phyloP scores from a whole-genome alignment of 352 stramenopile species.

The Phytophthora fragariae region DNA sequence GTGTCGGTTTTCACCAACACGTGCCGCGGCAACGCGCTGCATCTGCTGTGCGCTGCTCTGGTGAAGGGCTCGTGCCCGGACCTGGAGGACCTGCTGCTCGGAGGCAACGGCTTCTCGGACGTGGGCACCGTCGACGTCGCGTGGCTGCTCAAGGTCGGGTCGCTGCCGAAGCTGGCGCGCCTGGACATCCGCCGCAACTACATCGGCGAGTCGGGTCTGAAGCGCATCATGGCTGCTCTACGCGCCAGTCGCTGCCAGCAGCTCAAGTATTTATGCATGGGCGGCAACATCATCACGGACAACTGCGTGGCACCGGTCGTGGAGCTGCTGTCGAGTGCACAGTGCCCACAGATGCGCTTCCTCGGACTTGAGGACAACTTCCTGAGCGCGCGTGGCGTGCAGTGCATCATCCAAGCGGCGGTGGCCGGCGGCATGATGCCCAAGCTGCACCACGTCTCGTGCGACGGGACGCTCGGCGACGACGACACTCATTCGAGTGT shows the following conservation, averaged over 20 bases:
- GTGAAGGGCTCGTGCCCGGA: constrained; percentile 71
- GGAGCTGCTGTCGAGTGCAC: constrained; percentile 61
- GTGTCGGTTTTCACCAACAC: constrained; percentile 87
- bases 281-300: constrained; percentile 88
- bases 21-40: constrained; percentile 73
- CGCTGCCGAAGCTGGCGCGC: constrained; percentile 68
- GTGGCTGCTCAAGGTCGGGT: constrained; percentile 70
- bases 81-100: constrained; percentile 71
- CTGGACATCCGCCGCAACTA: constrained; percentile 86
- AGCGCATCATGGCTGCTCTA: constrained; percentile 75
- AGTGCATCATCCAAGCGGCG: constrained; percentile 80
- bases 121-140: constrained; percentile 78
- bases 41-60: constrained; percentile 69
- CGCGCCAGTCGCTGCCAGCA: constrained; percentile 53
- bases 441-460: constrained; percentile 81
- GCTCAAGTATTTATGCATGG: constrained; percentile 88
- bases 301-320: constrained; percentile 79
- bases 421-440: constrained; percentile 85
- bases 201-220: constrained; percentile 79
- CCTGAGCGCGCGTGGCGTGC: constrained; percentile 73
- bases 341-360: constrained; percentile 82
- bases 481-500: constrained; percentile 33
- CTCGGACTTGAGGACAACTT: constrained; percentile 86
- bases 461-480: constrained; percentile 43
- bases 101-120: constrained; percentile 82